Evolutionary conservation across 2,329 filamentous ascomycete species (phyloP).

Genomic region (Seiridium cupressi): DNA sequence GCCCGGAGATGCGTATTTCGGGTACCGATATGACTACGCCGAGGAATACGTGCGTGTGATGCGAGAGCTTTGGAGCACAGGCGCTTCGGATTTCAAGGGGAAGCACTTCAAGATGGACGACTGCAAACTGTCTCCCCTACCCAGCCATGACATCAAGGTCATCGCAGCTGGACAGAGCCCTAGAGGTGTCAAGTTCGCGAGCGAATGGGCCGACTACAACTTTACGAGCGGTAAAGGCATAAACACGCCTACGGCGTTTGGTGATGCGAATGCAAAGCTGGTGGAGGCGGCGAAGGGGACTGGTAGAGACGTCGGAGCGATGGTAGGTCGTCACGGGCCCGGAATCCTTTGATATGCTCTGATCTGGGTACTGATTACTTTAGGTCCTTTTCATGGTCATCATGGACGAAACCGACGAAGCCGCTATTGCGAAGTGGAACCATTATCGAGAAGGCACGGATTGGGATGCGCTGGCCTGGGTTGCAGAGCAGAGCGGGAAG

Average conservation of each 20-base stretch:
- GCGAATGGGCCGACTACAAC: slow-evolving; percentile 29
- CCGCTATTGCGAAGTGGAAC: slow-evolving; percentile 9
- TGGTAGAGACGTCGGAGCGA: slow-evolving; percentile 7
- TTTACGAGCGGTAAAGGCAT: slow-evolving; percentile 23
- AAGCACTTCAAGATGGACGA: slow-evolving; percentile 30
- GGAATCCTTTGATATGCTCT: too few relatives aligned
- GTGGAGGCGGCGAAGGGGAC: slow-evolving; percentile 10
- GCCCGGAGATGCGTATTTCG: slow-evolving; percentile 26
- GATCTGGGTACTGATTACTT: too few relatives aligned
- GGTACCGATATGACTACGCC: slow-evolving; percentile 27
- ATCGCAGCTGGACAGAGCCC: slow-evolving; percentile 16
- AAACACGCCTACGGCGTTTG: slow-evolving; percentile 11
- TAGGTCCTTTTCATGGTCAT: slow-evolving; percentile 11
- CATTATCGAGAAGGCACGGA: slow-evolving; percentile 9
- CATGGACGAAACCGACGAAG: slow-evolving; percentile 10
- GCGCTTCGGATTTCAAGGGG: slow-evolving; percentile 15
- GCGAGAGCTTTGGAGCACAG: slow-evolving; percentile 29
- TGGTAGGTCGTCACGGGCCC: not conserved
- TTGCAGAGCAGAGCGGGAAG: slow-evolving; percentile 8
- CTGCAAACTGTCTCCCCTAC: slow-evolving; percentile 26
- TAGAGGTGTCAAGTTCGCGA: slow-evolving; percentile 29
- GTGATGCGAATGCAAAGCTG: slow-evolving; percentile 2
- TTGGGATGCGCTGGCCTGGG: slow-evolving; percentile 10
- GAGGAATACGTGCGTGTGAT: slow-evolving; percentile 29
- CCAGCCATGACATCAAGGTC: slow-evolving; percentile 10